Evolutionary conservation across 1,284 basidiomycete genomes (phyloP), one percentile per base, ranked within the genome.

Genomic region (Ustilago curta): DNA sequence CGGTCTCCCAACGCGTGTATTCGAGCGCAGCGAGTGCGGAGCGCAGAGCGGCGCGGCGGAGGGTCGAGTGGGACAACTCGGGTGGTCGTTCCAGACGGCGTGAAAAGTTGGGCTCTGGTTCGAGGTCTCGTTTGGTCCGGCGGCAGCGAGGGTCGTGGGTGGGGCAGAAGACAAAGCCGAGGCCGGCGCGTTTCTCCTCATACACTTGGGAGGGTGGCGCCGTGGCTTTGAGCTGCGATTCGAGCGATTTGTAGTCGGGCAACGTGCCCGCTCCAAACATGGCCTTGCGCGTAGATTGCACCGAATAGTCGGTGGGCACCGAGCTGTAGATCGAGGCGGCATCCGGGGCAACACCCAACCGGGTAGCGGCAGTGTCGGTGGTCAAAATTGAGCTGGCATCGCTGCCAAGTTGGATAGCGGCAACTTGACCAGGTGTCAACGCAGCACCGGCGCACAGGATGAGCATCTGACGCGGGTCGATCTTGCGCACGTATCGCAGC

Each of bases 391-490:
- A 69, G 57, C 55, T 63, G 2, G 65, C 48, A 50, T 63, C 69
- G 35, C 58, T 53, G 18, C 65, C 68, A 19, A 74, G n/a, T 37
- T 62, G 62, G 39, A 70, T 50, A 16, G 70, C 75, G 8, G 64
- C 71, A 8, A 71, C 67, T 50, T 79, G 73, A 3, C 63, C 65
- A 1, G 59, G 63, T 16, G 71, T 76, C 42, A 81, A 47, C 11
- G 71, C 64, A 49, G 76, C 69, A 4, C 79, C 79, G 2, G 79
- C 75, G 27, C 75, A 75, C 4, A 84, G 59, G 19, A 84, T 66
- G 23, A 84, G 78, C 62, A 83, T 61, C 66, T 84, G 83, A 1
- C 82, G 72, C 4, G 83, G 83, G 52, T 83, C 80, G 7, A 72
- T 73, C 25, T 83, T 76, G 23, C 83, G 76, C 21, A 84, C 81